These are phyloP conservation scores for Phytophthora quininea DNA, from an alignment of 352 stramenopile genomes.

Conservation along the genomic window DNA sequence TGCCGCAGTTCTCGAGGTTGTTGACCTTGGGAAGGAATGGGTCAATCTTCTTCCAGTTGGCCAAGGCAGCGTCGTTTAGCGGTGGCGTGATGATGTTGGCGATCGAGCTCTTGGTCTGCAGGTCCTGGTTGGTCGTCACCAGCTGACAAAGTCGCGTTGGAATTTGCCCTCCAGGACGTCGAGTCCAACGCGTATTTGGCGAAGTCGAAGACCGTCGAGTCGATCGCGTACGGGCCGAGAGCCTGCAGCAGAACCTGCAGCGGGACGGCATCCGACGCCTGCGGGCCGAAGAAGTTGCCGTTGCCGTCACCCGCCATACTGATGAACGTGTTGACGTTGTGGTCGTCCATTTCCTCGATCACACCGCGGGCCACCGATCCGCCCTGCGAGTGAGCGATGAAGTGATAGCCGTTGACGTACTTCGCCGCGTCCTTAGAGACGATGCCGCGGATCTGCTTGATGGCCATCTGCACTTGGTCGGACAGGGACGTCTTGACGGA, in stretches of 20 bases:
- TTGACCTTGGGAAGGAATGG: conserved; percentile 53
- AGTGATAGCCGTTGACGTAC: conserved; percentile 58
- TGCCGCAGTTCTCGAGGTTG: conserved; percentile 36
- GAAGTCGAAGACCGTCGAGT: conserved; percentile 42
- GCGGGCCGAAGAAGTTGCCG: conserved; percentile 62
- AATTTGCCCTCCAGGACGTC: conserved; percentile 41
- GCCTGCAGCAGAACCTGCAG: conserved; percentile 44
- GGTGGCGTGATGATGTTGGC: conserved; percentile 46
- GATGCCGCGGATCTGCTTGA: conserved; percentile 51
- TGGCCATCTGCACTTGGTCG: conserved; percentile 52
- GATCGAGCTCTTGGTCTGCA: conserved; percentile 45
- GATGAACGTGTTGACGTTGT: conserved; percentile 58
- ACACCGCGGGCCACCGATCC: conserved; percentile 52
- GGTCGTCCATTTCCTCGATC: conserved; percentile 63
- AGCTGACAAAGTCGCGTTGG: conserved; percentile 47
- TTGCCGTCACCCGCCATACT: conserved; percentile 55
- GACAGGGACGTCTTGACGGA: conserved; percentile 39
- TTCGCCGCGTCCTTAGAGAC: conserved; percentile 30
- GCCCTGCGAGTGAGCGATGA: conserved; percentile 59
- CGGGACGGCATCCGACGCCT: conserved; percentile 40
- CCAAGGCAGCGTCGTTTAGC: conserved; percentile 23
- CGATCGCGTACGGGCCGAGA: conserved; percentile 43
- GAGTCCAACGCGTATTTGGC: conserved; percentile 40
- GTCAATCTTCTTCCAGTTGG: conserved; percentile 48
- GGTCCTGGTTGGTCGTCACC: conserved; percentile 29